Percentiles rank a stretch among this genome's conserved stretches.
Conservation (phyloP, 768 basidiomycete genomes). For the Dentipellis fragilis region DNA sequence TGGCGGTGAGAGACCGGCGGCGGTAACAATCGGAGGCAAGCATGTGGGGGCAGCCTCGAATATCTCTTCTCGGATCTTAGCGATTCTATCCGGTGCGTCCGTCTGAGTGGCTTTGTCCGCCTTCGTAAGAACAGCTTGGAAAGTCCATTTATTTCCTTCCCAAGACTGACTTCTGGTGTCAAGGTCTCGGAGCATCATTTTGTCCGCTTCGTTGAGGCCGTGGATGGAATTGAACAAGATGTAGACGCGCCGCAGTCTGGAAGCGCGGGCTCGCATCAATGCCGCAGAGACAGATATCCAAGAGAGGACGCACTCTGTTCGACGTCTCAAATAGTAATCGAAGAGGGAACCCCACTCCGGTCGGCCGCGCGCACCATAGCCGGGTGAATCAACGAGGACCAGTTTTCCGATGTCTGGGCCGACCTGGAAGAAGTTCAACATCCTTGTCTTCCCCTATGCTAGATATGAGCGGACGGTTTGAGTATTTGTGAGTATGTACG, state of each 20-base stretch:
- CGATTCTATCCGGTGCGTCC: constrained; percentile 26
- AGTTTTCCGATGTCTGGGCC: constrained; percentile 43
- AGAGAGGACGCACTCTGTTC: constrained; percentile 42
- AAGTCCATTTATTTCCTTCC: constrained; percentile 36
- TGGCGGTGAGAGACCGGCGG: constrained; percentile 36
- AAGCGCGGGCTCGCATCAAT: background rate
- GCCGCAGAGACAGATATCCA: background rate
- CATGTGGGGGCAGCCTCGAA: constrained; percentile 47
- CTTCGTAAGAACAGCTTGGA: constrained; percentile 71
- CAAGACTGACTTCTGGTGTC: constrained; percentile 24
- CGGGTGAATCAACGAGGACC: constrained; percentile 70
- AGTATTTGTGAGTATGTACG: constrained; percentile 16
- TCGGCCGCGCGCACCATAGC: constrained; percentile 67
- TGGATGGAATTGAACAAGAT: constrained; percentile 64
- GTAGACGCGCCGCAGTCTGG: constrained; percentile 60
- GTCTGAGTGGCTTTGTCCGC: constrained; percentile 38
- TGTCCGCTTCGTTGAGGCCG: constrained; percentile 44
- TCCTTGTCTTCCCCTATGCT: constrained; percentile 56
- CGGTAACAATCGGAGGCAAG: constrained; percentile 46
- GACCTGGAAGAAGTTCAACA: constrained; percentile 66
- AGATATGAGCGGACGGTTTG: background rate
- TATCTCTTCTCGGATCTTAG: constrained; percentile 39
- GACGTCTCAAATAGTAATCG: constrained; percentile 48
- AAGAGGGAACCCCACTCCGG: constrained; percentile 70
- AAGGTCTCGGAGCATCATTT: constrained; percentile 51